These are phyloP conservation scores for Penicillium palitans DNA, from an alignment of 2,329 filamentous ascomycete species.

Conservation along the genomic window DNA sequence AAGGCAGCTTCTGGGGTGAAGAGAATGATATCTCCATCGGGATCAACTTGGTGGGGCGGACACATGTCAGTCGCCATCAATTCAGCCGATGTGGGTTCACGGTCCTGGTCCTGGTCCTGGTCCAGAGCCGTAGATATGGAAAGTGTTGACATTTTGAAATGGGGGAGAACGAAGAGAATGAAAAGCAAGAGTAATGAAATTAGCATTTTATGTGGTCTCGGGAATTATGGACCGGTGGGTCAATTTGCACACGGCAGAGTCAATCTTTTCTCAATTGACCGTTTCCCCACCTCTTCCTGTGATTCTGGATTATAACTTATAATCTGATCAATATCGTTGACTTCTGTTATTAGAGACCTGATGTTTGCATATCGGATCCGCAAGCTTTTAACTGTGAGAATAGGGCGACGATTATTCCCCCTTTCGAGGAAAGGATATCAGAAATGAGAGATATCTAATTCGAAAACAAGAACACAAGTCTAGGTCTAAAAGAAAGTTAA, in stretches of 20 bases:
- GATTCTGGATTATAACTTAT: too few relatives aligned
- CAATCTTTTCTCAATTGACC: background rate
- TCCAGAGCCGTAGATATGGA: background rate
- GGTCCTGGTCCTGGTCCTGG: background rate
- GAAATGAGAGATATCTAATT: background rate
- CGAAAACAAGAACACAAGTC: background rate
- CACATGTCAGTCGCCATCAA: background rate
- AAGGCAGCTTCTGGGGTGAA: background rate
- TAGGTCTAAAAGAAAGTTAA: background rate
- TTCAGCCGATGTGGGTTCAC: background rate
- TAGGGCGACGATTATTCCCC: too few relatives aligned
- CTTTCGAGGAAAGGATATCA: too few relatives aligned
- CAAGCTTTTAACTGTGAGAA: too few relatives aligned
- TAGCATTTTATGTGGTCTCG: too few relatives aligned
- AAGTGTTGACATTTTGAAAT: background rate
- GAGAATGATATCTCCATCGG: constrained; percentile 4
- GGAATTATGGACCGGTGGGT: too few relatives aligned
- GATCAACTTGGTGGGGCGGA: background rate
- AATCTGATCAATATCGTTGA: too few relatives aligned
- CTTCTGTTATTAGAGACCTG: too few relatives aligned
- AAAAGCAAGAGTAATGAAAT: too few relatives aligned
- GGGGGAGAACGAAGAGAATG: background rate
- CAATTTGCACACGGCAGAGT: too few relatives aligned
- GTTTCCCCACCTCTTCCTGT: background rate
- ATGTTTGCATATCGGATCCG: too few relatives aligned